Conservation (phyloP, 805 yeast species). For the Candida ipomoeae region DNA sequence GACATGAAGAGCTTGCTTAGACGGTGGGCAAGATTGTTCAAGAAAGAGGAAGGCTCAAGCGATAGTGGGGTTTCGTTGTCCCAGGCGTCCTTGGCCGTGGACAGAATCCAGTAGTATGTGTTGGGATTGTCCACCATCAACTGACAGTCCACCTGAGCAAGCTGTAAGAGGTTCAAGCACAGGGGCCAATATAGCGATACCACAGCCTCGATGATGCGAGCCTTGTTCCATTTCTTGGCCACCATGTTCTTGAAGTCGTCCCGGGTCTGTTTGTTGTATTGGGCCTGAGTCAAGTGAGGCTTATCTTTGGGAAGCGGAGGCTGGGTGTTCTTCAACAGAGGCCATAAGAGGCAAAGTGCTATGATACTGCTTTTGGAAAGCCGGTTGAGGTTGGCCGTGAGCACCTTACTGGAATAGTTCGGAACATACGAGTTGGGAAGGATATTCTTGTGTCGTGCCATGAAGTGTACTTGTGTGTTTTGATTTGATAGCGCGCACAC, state of each 20-base stretch:
- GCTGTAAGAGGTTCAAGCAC: conserved; percentile 61
- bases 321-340: conserved; percentile 24
- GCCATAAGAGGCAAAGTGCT: conserved; percentile 34
- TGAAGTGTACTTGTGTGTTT: conserved; percentile 2
- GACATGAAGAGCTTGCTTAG: conserved; percentile 51
- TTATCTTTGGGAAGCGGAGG: conserved; percentile 13
- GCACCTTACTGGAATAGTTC: conserved; percentile 20
- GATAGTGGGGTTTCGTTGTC: conserved; percentile 29
- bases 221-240: conserved; percentile 22
- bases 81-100: conserved; percentile 39
- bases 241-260: conserved; percentile 11
- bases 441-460: conserved; percentile 22
- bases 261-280: conserved; percentile 7
- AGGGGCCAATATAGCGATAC: conserved; percentile 47
- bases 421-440: conserved; percentile 40
- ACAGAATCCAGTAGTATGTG: conserved; percentile 44
- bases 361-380: conserved; percentile 31
- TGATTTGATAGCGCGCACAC: conserved; percentile 4
- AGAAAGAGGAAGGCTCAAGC: conserved; percentile 49
- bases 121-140: conserved; percentile 56
- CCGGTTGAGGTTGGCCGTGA: conserved; percentile 21
- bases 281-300: conserved; percentile 6
- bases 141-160: conserved; percentile 69
- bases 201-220: conserved; percentile 41
- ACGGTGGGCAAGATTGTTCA: conserved; percentile 44